A percentile compares a stretch with the other conserved stretches of the same genome.
Evolutionary conservation across 352 stramenopile genomes (phyloP).

Genomic region (Phytophthora ramorum): DNA sequence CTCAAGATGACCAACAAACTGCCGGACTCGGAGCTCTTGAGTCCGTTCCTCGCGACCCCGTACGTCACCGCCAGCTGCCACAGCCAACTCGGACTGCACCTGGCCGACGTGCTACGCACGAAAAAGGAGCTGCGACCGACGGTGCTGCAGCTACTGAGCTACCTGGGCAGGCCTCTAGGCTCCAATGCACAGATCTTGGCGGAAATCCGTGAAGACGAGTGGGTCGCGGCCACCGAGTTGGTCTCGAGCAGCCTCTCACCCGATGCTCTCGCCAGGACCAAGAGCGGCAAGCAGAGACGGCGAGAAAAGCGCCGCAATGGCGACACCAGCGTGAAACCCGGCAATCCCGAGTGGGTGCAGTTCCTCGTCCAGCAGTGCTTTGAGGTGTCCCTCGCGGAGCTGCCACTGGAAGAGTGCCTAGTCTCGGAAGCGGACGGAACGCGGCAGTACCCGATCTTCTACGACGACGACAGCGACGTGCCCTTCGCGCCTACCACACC

Average conservation of each 20-base stretch:
- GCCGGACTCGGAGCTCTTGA: conserved; percentile 45
- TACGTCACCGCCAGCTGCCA: conserved; percentile 44
- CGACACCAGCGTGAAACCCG: conserved; percentile 16
- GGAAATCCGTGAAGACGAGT: conserved; percentile 47
- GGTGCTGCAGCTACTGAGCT: conserved; percentile 45
- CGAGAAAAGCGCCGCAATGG: conserved; percentile 30
- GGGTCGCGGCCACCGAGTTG: conserved; percentile 35
- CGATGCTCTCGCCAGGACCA: conserved; percentile 7
- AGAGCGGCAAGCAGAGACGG: conserved; percentile 21
- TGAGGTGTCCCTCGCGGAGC: conserved; percentile 49
- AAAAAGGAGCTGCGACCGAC: conserved; percentile 39
- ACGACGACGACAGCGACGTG: conserved; percentile 46
- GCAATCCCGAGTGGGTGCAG: conserved; percentile 42
- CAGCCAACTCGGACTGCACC: conserved; percentile 49
- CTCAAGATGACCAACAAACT: conserved; percentile 62
- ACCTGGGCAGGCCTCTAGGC: conserved; percentile 35
- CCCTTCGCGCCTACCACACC: conserved; percentile 30
- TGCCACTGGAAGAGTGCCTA: conserved; percentile 46
- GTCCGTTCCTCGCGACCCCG: conserved; percentile 31
- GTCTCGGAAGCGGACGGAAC: conserved; percentile 54
- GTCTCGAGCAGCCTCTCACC: conserved; percentile 16
- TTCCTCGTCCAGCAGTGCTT: conserved; percentile 72
- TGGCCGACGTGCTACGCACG: conserved; percentile 48
- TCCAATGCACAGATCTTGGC: conserved; percentile 37
- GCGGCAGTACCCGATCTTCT: conserved; percentile 54